phyloP scores from a whole-genome alignment of 176 grass and related monocot species.

The Aegilops bicornis region DNA sequence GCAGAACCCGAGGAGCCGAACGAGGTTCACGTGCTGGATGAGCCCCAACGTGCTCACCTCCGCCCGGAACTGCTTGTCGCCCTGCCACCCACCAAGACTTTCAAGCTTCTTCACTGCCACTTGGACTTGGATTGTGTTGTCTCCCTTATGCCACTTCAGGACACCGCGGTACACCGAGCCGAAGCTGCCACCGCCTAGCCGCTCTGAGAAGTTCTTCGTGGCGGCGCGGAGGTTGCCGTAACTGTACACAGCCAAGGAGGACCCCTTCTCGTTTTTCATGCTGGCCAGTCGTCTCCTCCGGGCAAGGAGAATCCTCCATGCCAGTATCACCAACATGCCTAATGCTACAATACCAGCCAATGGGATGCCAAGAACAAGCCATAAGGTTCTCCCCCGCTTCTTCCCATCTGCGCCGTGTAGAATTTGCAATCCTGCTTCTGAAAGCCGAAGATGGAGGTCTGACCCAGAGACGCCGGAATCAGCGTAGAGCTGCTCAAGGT shows the following conservation, averaged over 20 bases:
- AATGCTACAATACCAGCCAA: not conserved
- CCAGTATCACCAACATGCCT: not conserved
- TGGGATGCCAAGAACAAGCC: not conserved
- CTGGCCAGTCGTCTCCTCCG: not conserved
- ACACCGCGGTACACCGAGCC: slow-evolving; percentile 29
- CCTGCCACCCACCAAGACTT: no score
- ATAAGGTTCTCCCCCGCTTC: not conserved
- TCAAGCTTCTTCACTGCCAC: no score
- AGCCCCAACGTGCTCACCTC: no score
- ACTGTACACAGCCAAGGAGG: slow-evolving; percentile 12
- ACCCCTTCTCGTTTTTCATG: not conserved
- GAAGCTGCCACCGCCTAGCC: slow-evolving; percentile 4
- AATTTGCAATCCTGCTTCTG: no score
- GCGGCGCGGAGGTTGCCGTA: slow-evolving; percentile 16
- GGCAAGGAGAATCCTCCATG: not conserved
- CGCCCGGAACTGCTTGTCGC: no score
- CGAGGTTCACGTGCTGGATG: no score
- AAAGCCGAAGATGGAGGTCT: no score
- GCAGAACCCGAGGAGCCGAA: no score
- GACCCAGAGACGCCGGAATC: not conserved
- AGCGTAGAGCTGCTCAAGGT: not conserved
- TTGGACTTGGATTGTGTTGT: no score
- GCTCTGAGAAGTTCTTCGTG: slow-evolving; percentile 33
- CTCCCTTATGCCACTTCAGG: not conserved
- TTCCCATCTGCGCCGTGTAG: not conserved